Base-by-base conservation (phyloP, 2,329 filamentous ascomycete species). In the Beauveria medogensis region DNA sequence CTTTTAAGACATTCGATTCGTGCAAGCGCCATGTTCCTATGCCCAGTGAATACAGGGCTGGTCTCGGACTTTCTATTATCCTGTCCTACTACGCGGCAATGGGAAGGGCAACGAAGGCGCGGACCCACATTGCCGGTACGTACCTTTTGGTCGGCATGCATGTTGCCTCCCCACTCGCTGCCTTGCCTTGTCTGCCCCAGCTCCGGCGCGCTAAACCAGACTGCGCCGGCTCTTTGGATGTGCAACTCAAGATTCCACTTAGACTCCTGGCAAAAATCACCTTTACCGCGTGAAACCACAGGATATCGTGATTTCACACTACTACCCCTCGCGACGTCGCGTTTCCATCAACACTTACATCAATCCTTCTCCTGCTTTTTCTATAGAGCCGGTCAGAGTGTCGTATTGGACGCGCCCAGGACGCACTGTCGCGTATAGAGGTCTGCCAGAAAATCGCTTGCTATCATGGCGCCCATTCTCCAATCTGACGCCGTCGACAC, bases 401-500 rank as follows among this genome's bases (percentile, higher is more conserved):
- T 60, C 61, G 64, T 64, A 65, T 65, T 62, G 67, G 71, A 77
- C 79, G 81, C 80, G 80, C 82, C 78, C 73, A 67, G 59, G 60
- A 65, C 68, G 64, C 67, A 65, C 64, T 77, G 79, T 82, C 81
- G 80, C 80, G 81, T 83, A 76, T 74, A 79, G 77, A 78, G 78
- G 74, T 73, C 71, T 66, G 63, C 67, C 60, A 64, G 61, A 64
- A 64, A 66, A 61, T 61, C 64, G 59, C 66, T 64, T 65, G 64
- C 62, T 70, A 73, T 67, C 67, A 85, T 83, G 82, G 80, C 82
- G 69, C 80, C 82, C 65, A 79, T 81, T 68, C 77, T 80, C 65
- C 77, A 77, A 72, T 76, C 75, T 69, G 77, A 75, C 69, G 83
- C 75, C 68, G 79, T 76, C 67, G 82, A 86, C 65, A 78, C 78